phyloP scores from a whole-genome alignment of 2,329 filamentous ascomycete genomes.

The Verticillium longisporum region DNA sequence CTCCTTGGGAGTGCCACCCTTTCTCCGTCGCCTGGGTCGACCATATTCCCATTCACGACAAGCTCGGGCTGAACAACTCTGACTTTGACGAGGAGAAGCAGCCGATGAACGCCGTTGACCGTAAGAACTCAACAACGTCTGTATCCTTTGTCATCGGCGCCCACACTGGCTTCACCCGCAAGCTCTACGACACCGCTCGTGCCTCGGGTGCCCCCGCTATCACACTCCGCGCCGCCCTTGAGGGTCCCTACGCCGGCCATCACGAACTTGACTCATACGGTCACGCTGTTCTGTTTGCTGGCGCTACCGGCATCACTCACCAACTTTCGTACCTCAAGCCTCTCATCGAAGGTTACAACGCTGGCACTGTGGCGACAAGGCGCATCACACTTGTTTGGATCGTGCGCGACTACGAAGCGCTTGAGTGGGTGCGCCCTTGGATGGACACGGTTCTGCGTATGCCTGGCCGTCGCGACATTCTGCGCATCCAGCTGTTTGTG shows the following conservation, averaged over 20 bases:
- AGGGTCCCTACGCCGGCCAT: constrained; percentile 83
- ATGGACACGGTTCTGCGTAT: constrained; percentile 69
- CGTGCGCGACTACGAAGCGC: constrained; percentile 78
- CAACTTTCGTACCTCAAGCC: constrained; percentile 84
- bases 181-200: constrained; percentile 65
- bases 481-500: constrained; percentile 84
- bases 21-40: constrained; percentile 75
- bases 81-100: constrained; percentile 27
- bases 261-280: constrained; percentile 89
- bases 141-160: constrained; percentile 83
- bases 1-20: constrained; percentile 67
- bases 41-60: constrained; percentile 34
- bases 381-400: constrained; percentile 86
- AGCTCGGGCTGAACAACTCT: constrained; percentile 24
- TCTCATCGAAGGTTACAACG: constrained; percentile 61
- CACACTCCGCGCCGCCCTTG: constrained; percentile 65
- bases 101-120: constrained; percentile 25
- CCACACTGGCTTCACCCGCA: constrained; percentile 80
- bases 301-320: constrained; percentile 91
- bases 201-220: constrained; percentile 45
- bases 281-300: constrained; percentile 83
- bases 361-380: constrained; percentile 70
- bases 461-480: constrained; percentile 71
- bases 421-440: constrained; percentile 92
- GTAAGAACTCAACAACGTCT: constrained; percentile 38